A percentile compares a stretch with the other conserved stretches of the same genome.
phyloP scores from a whole-genome alignment of 495 filamentous ascomycete species.

The Penicillium atrosanguineum region DNA sequence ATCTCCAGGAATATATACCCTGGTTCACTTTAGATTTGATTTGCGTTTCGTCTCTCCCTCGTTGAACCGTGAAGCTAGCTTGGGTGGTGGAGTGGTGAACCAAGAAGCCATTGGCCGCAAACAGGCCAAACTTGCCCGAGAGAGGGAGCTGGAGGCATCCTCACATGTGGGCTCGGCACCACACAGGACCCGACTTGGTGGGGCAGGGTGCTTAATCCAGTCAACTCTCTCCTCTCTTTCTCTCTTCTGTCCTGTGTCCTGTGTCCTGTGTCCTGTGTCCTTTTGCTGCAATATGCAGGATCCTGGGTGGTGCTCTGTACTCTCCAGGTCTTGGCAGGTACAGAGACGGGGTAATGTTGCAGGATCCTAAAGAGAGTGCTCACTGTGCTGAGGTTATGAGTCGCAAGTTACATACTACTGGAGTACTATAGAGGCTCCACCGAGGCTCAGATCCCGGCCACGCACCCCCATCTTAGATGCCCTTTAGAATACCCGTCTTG shows the following conservation, averaged over 20 bases:
- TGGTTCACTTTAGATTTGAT: not conserved
- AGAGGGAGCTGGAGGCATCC: not conserved
- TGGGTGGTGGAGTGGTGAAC: constrained; percentile 10
- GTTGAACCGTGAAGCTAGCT: not conserved
- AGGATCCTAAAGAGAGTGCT: not conserved
- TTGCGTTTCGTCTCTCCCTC: not conserved
- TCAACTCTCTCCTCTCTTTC: not conserved
- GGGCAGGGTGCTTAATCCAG: constrained; percentile 21
- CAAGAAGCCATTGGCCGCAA: constrained; percentile 6
- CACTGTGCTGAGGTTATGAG: not conserved
- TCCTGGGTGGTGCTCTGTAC: not conserved
- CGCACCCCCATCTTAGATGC: not conserved
- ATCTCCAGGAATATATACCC: not conserved
- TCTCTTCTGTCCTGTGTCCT: too few relatives aligned
- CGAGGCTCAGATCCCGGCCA: constrained; percentile 3
- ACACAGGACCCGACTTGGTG: constrained; percentile 13
- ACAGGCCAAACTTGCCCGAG: constrained; percentile 6
- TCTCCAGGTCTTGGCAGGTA: constrained; percentile 10
- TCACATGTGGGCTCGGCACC: not conserved
- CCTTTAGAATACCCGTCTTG: not conserved
- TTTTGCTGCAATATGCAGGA: not conserved
- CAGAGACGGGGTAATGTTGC: not conserved
- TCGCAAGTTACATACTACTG: not conserved
- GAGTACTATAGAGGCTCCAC: not conserved
- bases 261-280: too few relatives aligned